phyloP scores from a whole-genome alignment of 2,329 filamentous ascomycete genomes.

The Fusarium cyanostomum region DNA sequence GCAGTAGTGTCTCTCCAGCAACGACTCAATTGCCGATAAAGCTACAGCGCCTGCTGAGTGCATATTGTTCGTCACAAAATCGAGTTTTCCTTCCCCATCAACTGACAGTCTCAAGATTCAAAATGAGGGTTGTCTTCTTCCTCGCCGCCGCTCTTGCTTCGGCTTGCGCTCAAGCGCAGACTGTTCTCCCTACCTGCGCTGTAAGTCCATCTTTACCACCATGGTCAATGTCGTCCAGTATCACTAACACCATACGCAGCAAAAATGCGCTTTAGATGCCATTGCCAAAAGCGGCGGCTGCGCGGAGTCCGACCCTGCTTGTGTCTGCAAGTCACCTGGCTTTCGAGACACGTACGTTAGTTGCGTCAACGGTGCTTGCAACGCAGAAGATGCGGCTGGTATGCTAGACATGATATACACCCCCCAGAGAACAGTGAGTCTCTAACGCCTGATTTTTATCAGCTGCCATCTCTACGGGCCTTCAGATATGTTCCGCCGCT shows the following conservation, averaged over 20 bases:
- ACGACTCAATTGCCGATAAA: too few relatives aligned
- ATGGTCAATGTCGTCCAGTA: not conserved
- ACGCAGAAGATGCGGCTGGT: slow-evolving; percentile 11
- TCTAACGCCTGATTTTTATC: not conserved
- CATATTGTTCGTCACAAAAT: too few relatives aligned
- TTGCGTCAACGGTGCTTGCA: slow-evolving; percentile 2
- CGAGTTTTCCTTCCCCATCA: not conserved
- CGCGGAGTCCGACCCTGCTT: not conserved
- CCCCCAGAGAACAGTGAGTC: not conserved
- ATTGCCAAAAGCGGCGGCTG: slow-evolving; percentile 11
- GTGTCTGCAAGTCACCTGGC: slow-evolving; percentile 13
- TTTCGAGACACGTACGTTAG: not conserved
- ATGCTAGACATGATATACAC: not conserved
- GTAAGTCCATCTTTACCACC: not conserved
- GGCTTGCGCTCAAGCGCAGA: slow-evolving; percentile 6
- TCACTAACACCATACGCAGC: slow-evolving; percentile 3
- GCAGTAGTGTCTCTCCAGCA: too few relatives aligned
- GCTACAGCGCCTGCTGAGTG: too few relatives aligned
- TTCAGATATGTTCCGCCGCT: slow-evolving; percentile 4
- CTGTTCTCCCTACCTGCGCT: slow-evolving; percentile 5
- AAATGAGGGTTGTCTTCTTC: slow-evolving; percentile 20
- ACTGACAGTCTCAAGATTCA: not conserved
- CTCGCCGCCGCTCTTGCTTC: not conserved
- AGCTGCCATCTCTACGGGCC: not conserved
- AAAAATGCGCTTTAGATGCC: slow-evolving; percentile 9